phyloP scores from a whole-genome alignment of 2,329 filamentous ascomycete species.

The Colletotrichum spaethianum region DNA sequence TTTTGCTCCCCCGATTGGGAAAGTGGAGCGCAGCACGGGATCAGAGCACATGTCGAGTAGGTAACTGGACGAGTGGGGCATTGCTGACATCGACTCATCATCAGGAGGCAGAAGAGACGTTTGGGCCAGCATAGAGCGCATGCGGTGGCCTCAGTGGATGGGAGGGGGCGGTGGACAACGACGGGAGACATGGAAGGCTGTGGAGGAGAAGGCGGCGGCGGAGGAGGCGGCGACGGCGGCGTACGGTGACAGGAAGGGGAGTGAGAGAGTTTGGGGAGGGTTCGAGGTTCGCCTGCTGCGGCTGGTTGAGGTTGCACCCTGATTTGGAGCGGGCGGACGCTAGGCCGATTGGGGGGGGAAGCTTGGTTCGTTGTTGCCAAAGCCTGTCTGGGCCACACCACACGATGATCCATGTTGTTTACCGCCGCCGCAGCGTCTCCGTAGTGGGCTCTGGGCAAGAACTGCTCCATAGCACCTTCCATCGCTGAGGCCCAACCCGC shows the following conservation, averaged over 20 bases:
- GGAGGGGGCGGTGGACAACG: not conserved
- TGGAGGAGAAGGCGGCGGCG: not conserved
- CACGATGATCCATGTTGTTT: slow-evolving; percentile 31
- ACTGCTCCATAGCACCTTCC: not conserved
- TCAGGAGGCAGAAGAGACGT: not conserved
- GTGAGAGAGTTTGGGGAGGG: not conserved
- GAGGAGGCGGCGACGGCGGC: not conserved
- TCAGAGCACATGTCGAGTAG: slow-evolving; percentile 26
- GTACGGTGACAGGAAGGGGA: not conserved
- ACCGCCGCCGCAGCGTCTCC: slow-evolving; percentile 7
- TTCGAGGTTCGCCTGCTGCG: slow-evolving; percentile 30
- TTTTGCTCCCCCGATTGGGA: slow-evolving; percentile 20
- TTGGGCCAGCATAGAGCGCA: not conserved
- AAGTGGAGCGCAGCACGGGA: slow-evolving; percentile 38
- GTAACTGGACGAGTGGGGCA: slow-evolving; percentile 16
- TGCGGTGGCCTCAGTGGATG: not conserved
- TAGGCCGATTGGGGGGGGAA: slow-evolving; percentile 26
- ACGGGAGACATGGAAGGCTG: not conserved
- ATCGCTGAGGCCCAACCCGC: slow-evolving; percentile 6
- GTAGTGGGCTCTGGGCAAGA: slow-evolving; percentile 6
- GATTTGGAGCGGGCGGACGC: slow-evolving; percentile 15
- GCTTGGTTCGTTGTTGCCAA: slow-evolving; percentile 7
- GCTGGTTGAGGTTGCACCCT: slow-evolving; percentile 30
- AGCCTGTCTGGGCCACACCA: slow-evolving; percentile 23
- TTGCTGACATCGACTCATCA: slow-evolving; percentile 17